Evolutionary conservation across 768 basidiomycete genomes (phyloP).

Genomic region (Lenzites betulinus): DNA sequence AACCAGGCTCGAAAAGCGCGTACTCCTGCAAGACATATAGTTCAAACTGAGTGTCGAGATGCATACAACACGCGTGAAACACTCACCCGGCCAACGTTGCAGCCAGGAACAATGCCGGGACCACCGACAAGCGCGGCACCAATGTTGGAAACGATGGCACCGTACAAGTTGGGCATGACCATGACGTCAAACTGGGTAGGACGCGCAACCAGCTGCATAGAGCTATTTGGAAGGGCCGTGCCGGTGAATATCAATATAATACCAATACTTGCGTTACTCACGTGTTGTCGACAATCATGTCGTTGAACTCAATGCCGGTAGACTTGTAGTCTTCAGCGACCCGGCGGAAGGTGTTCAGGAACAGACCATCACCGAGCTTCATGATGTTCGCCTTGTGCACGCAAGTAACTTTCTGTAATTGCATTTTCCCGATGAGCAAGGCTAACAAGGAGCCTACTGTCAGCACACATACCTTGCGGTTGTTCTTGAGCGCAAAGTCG

Average conservation of each 20-base stretch:
- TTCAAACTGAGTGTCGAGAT: slow-evolving; percentile 12
- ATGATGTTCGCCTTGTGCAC: slow-evolving; percentile 99
- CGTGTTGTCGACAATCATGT: slow-evolving; percentile 99
- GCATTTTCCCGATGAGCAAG: background rate
- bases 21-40: slow-evolving; percentile 63
- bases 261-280: slow-evolving; percentile 39
- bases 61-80: background rate
- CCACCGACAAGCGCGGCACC: slow-evolving; percentile 95
- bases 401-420: slow-evolving; percentile 92
- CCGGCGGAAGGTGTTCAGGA: slow-evolving; percentile 96
- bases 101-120: slow-evolving; percentile 21
- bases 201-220: slow-evolving; percentile 98
- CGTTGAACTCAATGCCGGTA: slow-evolving; percentile 88
- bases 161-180: slow-evolving; percentile 99
- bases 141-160: slow-evolving; percentile 97
- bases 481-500: slow-evolving; percentile 98
- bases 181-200: slow-evolving; percentile 98
- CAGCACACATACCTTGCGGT: slow-evolving; percentile 71
- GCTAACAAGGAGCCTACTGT: slow-evolving; percentile 5
- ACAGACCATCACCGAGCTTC: slow-evolving; percentile 99
- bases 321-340: slow-evolving; percentile 97
- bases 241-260: slow-evolving; percentile 1
- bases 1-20: slow-evolving; percentile 98
- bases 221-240: slow-evolving; percentile 43
- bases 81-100: slow-evolving; percentile 80